phyloP scores from a whole-genome alignment of 148 eudicot species.

The Amaranthus palmeri region DNA sequence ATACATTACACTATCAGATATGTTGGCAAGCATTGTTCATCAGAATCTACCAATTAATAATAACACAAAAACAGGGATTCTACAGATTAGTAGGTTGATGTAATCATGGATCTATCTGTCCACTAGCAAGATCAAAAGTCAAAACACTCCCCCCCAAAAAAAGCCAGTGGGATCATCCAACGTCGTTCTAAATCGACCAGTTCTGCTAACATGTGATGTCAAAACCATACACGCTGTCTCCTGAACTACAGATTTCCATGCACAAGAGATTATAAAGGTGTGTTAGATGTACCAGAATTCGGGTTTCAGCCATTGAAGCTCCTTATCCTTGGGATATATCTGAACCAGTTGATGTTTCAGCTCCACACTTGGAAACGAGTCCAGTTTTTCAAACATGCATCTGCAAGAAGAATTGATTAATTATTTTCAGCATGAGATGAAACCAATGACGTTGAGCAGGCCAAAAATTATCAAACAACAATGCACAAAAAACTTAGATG shows the following conservation, averaged over 20 bases:
- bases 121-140: constrained; percentile 18
- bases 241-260: constrained; percentile 23
- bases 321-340: constrained; percentile 1
- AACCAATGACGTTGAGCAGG: not conserved
- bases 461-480: too few species aligned
- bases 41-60: constrained; percentile 10
- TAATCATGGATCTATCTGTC: constrained; percentile 2
- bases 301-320: constrained; percentile 13
- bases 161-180: constrained; percentile 16
- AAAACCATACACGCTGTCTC: not conserved
- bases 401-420: constrained; percentile 14
- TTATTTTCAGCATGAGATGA: not conserved
- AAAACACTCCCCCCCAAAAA: constrained; percentile 6
- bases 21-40: constrained; percentile 17
- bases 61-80: constrained; percentile 19
- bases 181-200: constrained; percentile 7
- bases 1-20: not conserved
- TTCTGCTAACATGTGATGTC: constrained; percentile 2
- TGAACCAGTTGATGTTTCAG: constrained; percentile 13
- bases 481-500: too few species aligned
- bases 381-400: constrained; percentile 13
- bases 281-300: constrained; percentile 6
- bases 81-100: constrained; percentile 13
- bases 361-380: constrained; percentile 21
- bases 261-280: constrained; percentile 14